phyloP scores from a whole-genome alignment of 305 asterid genomes.

The Fraxinus floribunda region DNA sequence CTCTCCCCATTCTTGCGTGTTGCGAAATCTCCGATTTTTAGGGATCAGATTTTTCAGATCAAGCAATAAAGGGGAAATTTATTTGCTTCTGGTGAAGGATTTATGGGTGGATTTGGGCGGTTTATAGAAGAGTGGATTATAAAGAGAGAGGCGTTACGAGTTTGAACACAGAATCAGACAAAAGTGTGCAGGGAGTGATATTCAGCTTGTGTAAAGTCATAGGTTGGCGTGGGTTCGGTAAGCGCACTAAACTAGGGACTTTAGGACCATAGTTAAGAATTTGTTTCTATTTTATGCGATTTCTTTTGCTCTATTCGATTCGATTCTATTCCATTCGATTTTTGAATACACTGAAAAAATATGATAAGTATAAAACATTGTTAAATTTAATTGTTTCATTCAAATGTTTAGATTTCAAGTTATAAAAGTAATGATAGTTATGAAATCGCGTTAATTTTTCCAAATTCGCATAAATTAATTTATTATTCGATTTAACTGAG shows the following conservation, averaged over 20 bases:
- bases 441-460: no score
- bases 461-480: no score
- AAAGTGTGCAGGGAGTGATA: not conserved
- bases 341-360: no score
- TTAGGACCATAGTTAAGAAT: no score
- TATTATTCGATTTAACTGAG: not conserved
- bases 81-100: no score
- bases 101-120: no score
- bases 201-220: not conserved
- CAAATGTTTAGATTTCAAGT: not conserved
- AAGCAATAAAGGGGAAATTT: no score
- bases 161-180: not conserved
- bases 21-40: not conserved
- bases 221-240: not conserved
- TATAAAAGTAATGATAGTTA: no score
- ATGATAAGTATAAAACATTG: not conserved
- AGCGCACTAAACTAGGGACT: no score
- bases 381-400: not conserved
- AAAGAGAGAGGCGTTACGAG: not conserved
- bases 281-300: no score
- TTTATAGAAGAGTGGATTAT: not conserved
- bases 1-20: slow-evolving; percentile 45
- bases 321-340: no score
- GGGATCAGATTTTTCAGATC: not conserved
- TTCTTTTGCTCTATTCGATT: no score